Evolutionary conservation across 1,284 basidiomycete species (phyloP).

Genomic region (Sporisorium graminicola): DNA sequence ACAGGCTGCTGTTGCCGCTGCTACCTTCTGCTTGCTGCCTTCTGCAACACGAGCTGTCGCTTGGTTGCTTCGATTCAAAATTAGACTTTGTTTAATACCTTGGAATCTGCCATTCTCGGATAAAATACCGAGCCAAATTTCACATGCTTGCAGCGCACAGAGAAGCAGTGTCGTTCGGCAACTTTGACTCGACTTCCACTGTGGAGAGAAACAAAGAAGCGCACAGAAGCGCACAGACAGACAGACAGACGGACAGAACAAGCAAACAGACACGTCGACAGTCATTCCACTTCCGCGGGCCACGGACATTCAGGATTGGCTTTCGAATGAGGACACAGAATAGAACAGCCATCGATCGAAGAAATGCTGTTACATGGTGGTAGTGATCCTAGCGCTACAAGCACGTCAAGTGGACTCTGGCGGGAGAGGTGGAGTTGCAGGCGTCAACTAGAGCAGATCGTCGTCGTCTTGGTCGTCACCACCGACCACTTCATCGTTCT

Average conservation of each 20-base stretch:
- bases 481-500: conserved; percentile 57
- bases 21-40: too few species aligned
- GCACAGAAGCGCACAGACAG: conserved; percentile 5
- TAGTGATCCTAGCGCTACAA: background rate
- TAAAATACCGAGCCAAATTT: background rate
- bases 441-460: conserved; percentile 56
- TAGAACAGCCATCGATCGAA: background rate
- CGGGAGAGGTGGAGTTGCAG: too few species aligned
- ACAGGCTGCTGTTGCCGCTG: too few species aligned
- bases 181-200: too few species aligned
- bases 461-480: conserved; percentile 67
- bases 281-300: conserved; percentile 2
- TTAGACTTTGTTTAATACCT: conserved; percentile 4
- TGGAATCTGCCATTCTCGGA: background rate
- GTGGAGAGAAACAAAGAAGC: background rate
- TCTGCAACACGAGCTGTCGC: background rate
- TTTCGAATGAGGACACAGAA: background rate
- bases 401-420: too few species aligned
- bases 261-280: background rate
- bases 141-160: background rate
- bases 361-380: background rate
- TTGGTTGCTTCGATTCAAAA: background rate
- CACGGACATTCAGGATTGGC: background rate
- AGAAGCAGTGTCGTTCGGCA: too few species aligned
- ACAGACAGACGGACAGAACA: too few species aligned